Evolutionary conservation across 768 basidiomycete genomes (phyloP), one percentile per base, ranked within the genome.

Genomic region (Termitomyces sp.): DNA sequence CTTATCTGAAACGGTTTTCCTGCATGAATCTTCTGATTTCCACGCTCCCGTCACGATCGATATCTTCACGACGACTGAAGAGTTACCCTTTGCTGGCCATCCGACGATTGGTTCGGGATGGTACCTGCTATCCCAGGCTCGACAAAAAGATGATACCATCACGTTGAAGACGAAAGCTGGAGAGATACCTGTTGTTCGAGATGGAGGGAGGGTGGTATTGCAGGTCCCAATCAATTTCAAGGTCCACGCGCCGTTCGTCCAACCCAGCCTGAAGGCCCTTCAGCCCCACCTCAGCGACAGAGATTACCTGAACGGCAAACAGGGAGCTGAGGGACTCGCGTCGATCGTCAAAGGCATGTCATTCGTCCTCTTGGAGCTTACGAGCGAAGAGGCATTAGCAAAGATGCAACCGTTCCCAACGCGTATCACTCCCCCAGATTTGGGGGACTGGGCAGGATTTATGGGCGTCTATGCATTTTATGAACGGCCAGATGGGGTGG

Each of bases 291-390:
- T 79, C 5, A 47, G 33, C 9, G 63, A 63, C 12, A 57, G 53
- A 9, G 77, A 79, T 65, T 80, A 74, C 51, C 62, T 67, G 30
- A 74, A 76, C 45, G 78, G 76, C 0, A 7, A 53, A 1, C 61
- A 68, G 12, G 76, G 69, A 6, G 59, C 68, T 1, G 74, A 78
- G 56, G 64, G 70, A 2, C 62, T 79, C 18, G 78, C 64, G 13
- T 80, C 78, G 8, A 73, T 80, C 47, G 79, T 81, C 9, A 79
- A 77, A 60, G 79, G 78, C 7, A 79, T 81, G 75, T 74, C 74
- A 0, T 80, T 78, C 59, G 53, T 79, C 12, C 65, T 80, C 1
- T 55, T 80, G 14, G 64, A 72, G 50, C 61, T 80, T 8, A 63
- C 69, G 0, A 76, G 75, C 1, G 73, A 75, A 48, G 73, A 76